Base-by-base conservation (phyloP, 768 basidiomycete species). In the Dioszegia aurantiaca region DNA sequence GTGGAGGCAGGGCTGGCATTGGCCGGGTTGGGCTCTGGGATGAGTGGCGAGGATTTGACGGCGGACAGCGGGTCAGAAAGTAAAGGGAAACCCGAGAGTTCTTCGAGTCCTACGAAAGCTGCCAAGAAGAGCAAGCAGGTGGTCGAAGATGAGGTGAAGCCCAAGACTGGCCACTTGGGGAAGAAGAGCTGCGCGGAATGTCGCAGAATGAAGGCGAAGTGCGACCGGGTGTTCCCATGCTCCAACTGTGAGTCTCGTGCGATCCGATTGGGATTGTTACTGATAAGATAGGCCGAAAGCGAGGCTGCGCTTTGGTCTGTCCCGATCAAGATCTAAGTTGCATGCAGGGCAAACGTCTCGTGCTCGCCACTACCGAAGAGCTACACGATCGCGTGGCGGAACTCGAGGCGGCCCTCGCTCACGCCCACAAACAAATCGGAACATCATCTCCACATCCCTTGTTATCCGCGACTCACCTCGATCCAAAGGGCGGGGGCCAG, bases 181-280 rank as follows among this genome's bases (percentile, higher is more conserved):
- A 69, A 62, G 58, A 72, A 72, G 62, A 72, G 70, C 48, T 72
- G 70, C 40, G 61, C 70, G n/a, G 70, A 72, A 47, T 72, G 70
- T 49, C 28, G 70, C 23, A 49, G 70, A 43, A 44, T 72, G 30
- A 72, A 72, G 48, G 70, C 70, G 9, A 72, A 72, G 41, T 72
- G 70, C 41, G 70, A 72, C 47, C 59, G 70, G 42, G 60, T 62
- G 23, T 73, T 73, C 47, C 71, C 71, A 11, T 73, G 71, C 40
- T 68, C 66, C 2, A 73, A 73, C 47, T 73, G 71, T 73, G 31
- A 58, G 71, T 68, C 39, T 8, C 4, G 19, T 21, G 27, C 44
- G 55, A 27, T 2, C 3, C 0, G 9, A 19, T 37, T n/a, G 43
- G 10, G 21, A 8, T 31, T 19, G n/a, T 37, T 24, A 39, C 45